Evolutionary conservation across 2,329 filamentous ascomycete genomes (phyloP).

Genomic region (Alternaria ventricosa): DNA sequence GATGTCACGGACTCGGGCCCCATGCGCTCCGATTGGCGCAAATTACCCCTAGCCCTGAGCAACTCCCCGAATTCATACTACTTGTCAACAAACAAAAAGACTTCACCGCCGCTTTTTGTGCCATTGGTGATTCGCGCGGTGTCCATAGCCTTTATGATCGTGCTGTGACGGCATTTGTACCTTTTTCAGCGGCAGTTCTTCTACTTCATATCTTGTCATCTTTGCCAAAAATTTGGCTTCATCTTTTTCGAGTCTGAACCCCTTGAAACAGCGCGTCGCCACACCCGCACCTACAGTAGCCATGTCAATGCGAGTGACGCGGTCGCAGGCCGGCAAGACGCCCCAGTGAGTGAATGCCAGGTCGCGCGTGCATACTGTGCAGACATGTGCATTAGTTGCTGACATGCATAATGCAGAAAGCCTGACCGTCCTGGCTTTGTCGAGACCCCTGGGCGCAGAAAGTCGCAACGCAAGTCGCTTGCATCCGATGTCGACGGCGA

Average conservation of each 20-base stretch:
- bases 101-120: constrained; percentile 1
- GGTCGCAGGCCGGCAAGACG: constrained; percentile 57
- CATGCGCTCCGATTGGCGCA: constrained; percentile 8
- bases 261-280: constrained; percentile 24
- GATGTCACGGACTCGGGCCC: not conserved
- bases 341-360: constrained; percentile 49
- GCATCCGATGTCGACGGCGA: constrained; percentile 28
- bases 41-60: constrained; percentile 1
- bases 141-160: constrained; percentile 9
- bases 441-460: constrained; percentile 56
- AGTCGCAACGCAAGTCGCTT: constrained; percentile 52
- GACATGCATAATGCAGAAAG: constrained; percentile 43
- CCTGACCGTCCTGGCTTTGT: constrained; percentile 54
- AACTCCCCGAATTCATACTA: constrained; percentile 15
- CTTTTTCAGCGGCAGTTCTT: not conserved
- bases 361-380: not conserved
- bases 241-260: constrained; percentile 2
- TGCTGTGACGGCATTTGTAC: constrained; percentile 12
- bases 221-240: not conserved
- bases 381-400: constrained; percentile 17
- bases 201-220: not conserved
- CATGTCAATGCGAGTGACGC: constrained; percentile 53
- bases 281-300: constrained; percentile 16
- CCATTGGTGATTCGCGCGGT: constrained; percentile 13
- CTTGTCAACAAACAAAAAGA: constrained; percentile 32